phyloP scores from a whole-genome alignment of 2,329 filamentous ascomycete species.

The Xenoacremonium recifei region DNA sequence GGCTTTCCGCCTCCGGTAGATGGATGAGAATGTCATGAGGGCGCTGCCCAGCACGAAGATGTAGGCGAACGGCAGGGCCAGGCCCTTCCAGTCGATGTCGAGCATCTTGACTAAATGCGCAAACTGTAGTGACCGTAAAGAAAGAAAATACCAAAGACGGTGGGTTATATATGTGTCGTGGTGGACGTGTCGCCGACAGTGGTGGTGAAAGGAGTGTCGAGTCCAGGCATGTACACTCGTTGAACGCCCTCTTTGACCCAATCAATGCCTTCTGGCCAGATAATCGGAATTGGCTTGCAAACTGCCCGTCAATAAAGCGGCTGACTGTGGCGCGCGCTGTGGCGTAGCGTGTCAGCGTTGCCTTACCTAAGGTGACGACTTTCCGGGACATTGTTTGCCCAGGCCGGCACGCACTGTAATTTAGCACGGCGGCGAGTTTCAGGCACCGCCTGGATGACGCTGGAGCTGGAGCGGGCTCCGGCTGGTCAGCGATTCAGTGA shows the following conservation, averaged over 20 bases:
- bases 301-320: constrained; percentile 9
- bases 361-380: not conserved
- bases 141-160: no score
- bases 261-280: constrained; percentile 19
- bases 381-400: constrained; percentile 11
- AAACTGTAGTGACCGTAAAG: no score
- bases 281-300: constrained; percentile 7
- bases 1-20: constrained; percentile 91
- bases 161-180: no score
- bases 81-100: constrained; percentile 74
- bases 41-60: constrained; percentile 83
- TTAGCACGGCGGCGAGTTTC: constrained; percentile 4
- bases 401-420: not conserved
- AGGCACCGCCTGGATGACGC: constrained; percentile 30
- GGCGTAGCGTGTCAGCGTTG: constrained; percentile 1
- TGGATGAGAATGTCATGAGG: constrained; percentile 84
- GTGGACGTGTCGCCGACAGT: not conserved
- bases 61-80: constrained; percentile 86
- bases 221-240: constrained; percentile 12
- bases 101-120: constrained; percentile 51
- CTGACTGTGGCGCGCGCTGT: constrained; percentile 13
- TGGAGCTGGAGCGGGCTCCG: constrained; percentile 15
- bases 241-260: no score
- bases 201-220: constrained; percentile 4
- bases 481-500: constrained; percentile 16